A percentile compares a stretch with the other conserved stretches of the same genome.
phyloP scores from a whole-genome alignment of 164 flowering plant genomes.

The Macadamia tetraphylla region DNA sequence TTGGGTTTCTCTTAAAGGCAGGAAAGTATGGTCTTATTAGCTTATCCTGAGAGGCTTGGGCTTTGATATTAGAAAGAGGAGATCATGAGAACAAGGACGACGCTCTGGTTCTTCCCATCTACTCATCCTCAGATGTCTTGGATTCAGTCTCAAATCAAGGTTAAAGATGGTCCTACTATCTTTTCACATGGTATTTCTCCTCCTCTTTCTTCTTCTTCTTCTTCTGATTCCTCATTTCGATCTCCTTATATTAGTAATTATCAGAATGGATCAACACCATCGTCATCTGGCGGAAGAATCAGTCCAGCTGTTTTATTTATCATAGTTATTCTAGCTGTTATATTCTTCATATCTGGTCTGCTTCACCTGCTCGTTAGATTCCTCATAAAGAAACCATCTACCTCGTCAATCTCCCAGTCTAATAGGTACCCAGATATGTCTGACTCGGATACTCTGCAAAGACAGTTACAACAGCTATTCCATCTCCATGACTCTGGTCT shows the following conservation, averaged over 20 bases:
- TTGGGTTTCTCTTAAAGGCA: not conserved
- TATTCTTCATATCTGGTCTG: conserved; percentile 61
- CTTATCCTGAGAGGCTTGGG: not conserved
- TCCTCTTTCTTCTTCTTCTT: conserved; percentile 5
- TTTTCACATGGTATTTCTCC: conserved; percentile 24
- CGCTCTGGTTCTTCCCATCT: conserved; percentile 8
- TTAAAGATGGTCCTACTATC: conserved; percentile 19
- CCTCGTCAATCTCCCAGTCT: conserved; percentile 43
- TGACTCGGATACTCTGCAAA: conserved; percentile 45
- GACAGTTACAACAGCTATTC: conserved; percentile 86
- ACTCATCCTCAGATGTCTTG: conserved; percentile 15
- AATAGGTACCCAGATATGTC: conserved; percentile 38
- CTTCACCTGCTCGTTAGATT: conserved; percentile 62
- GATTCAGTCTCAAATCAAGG: conserved; percentile 18
- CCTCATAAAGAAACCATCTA: conserved; percentile 44
- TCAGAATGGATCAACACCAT: conserved; percentile 27
- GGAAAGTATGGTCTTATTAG: not conserved
- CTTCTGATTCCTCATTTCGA: conserved; percentile 11
- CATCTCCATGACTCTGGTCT: conserved; percentile 81
- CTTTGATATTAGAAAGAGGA: not conserved
- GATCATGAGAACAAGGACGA: conserved; percentile 9
- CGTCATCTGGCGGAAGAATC: conserved; percentile 33
- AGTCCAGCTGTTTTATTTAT: conserved; percentile 55
- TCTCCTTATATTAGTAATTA: conserved; percentile 18
- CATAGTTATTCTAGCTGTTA: conserved; percentile 50